phyloP scores from a whole-genome alignment of 2,329 filamentous ascomycete species.

The Ceratocystis variospora region DNA sequence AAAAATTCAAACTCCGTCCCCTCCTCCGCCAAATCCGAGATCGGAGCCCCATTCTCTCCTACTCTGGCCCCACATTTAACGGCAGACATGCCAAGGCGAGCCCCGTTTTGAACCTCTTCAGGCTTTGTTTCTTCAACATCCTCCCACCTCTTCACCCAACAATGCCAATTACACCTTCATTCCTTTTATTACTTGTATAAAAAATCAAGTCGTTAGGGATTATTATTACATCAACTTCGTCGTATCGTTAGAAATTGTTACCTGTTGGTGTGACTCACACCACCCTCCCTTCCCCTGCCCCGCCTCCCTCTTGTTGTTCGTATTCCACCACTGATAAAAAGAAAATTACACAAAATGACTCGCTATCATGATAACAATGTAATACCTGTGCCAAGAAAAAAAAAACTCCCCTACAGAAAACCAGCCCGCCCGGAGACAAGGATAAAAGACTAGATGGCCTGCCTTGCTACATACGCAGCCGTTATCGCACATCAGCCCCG shows the following conservation, averaged over 20 bases:
- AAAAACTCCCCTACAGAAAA: constrained; percentile 1
- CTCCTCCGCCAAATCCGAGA: background rate
- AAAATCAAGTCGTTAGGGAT: too few relatives aligned
- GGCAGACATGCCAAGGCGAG: background rate
- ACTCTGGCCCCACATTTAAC: background rate
- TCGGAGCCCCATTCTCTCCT: background rate
- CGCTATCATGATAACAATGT: constrained; percentile 21
- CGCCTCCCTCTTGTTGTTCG: background rate
- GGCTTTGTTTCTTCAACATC: background rate
- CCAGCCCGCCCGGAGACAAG: background rate
- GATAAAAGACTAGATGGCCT: background rate
- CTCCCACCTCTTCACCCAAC: too few relatives aligned
- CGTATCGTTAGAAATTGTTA: background rate
- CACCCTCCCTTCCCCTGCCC: background rate
- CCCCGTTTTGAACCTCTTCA: background rate
- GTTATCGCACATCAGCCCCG: constrained; percentile 21
- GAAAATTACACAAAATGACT: background rate
- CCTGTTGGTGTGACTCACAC: too few relatives aligned
- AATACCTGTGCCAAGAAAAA: too few relatives aligned
- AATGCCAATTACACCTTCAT: background rate
- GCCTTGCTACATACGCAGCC: too few relatives aligned
- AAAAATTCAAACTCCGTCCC: background rate
- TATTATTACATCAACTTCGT: background rate
- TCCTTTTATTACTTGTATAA: background rate
- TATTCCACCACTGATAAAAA: background rate